Base-by-base conservation (phyloP, 371 early-diverging fungal genomes). In the Syncephalastrum monosporum region DNA sequence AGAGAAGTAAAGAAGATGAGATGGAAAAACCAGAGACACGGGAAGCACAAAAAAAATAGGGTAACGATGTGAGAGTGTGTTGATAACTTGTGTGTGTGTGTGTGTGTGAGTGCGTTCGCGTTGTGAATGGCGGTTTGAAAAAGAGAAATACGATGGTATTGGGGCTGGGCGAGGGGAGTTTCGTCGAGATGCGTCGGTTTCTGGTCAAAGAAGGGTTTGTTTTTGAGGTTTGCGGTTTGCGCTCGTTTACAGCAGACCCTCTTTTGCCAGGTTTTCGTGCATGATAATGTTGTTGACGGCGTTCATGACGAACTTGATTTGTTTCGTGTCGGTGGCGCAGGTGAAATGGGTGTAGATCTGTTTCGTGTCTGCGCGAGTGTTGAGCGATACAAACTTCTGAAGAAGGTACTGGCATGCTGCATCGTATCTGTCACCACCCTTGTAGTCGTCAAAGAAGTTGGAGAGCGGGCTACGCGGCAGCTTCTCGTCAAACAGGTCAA, bases 281-380 rank as follows among this genome's bases (percentile, higher is more conserved):
- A 86, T 76, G 25, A 90, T 77, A 65, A 91, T 91, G 66, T 89
- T 87, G 60, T 83, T 88, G 23, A 89, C 87, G 10, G 88, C 86
- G 44, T 82, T 76, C 83, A 87, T 85, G 50, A 91, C 91, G 59
- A 83, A 84, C 56, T 82, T 81, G 59, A 91, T 87, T 66, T 91
- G 89, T 21, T 89, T 72, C 68, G 89, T 65, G 74, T 91, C 80
- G 63, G 88, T 80, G 68, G 89, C 68, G 76, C 79, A 78, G 42
- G 84, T 75, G 57, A 77, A 73, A 64, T 82, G 77, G 47, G 88
- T 69, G 49, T 72, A 71, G 58, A 82, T 70, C 49, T 76, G 71
- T 63, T 80, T 80, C 25, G 73, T 64, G 50, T 65, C 70, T 6
- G 69, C 65, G 38, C 69, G 64, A 4, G 59, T 59, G 47, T 79